phyloP scores from a whole-genome alignment of 306 rosid species.

The Quercus glauca region DNA sequence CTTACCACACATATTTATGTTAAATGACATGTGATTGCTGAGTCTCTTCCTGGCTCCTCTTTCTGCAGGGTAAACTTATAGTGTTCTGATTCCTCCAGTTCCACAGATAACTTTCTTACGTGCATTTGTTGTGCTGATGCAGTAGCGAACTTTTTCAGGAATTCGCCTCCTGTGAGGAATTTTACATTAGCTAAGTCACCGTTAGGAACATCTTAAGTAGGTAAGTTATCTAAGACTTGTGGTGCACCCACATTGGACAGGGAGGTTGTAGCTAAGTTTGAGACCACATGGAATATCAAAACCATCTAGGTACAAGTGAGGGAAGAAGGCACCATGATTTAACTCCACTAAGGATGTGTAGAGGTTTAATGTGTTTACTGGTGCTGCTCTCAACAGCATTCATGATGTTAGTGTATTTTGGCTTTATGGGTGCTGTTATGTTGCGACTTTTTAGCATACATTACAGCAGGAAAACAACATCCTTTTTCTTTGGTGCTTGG shows the following conservation, averaged over 20 bases:
- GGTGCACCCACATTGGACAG: slow-evolving; percentile 15
- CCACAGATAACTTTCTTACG: not conserved
- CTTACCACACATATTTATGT: slow-evolving; percentile 7
- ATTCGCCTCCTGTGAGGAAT: slow-evolving; percentile 11
- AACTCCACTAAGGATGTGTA: slow-evolving; percentile 43
- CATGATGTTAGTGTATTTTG: slow-evolving; percentile 59
- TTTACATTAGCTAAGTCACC: slow-evolving; percentile 13
- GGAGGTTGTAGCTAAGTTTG: slow-evolving; percentile 20
- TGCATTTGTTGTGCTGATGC: slow-evolving; percentile 4
- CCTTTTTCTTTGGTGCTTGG: slow-evolving; percentile 76
- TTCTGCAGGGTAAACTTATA: slow-evolving; percentile 37
- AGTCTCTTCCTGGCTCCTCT: slow-evolving; percentile 17
- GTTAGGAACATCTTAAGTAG: slow-evolving; percentile 18
- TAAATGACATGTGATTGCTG: slow-evolving; percentile 20
- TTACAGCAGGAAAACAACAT: slow-evolving; percentile 65
- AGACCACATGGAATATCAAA: slow-evolving; percentile 47
- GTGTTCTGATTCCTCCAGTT: slow-evolving; percentile 1
- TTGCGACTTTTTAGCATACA: slow-evolving; percentile 55
- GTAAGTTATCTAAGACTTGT: slow-evolving; percentile 22
- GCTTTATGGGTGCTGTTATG: slow-evolving; percentile 49
- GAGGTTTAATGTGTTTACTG: slow-evolving; percentile 62
- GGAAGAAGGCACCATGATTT: slow-evolving; percentile 26
- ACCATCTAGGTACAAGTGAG: slow-evolving; percentile 19
- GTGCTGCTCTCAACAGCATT: slow-evolving; percentile 71
- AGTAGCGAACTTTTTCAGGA: not conserved